Evolutionary conservation across 1,284 basidiomycete genomes (phyloP).

Genomic region (Amylostereum areolatum): DNA sequence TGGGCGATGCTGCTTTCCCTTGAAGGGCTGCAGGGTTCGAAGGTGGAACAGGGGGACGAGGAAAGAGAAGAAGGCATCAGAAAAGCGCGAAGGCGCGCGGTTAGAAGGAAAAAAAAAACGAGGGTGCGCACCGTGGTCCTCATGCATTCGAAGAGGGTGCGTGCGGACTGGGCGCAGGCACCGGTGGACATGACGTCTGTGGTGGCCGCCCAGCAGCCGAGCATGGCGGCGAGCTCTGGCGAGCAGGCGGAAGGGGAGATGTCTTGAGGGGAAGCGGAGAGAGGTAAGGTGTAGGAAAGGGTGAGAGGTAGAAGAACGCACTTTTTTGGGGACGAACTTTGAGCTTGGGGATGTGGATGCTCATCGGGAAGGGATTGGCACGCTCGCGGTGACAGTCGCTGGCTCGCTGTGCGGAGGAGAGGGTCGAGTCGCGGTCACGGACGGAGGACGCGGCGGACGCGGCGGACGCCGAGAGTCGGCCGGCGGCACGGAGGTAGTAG

Average conservation of each 20-base stretch:
- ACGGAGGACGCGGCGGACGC: too few species aligned
- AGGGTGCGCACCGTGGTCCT: constrained; percentile 61
- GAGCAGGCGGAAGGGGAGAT: constrained; percentile 60
- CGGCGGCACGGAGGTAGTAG: too few species aligned
- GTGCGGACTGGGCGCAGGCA: constrained; percentile 61
- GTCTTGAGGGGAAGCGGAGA: constrained; percentile 26
- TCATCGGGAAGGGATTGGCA: constrained; percentile 7
- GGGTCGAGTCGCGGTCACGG: background rate
- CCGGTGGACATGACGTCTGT: constrained; percentile 61
- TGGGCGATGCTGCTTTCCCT: constrained; percentile 57
- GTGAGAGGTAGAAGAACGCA: constrained; percentile 23
- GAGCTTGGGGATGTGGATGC: constrained; percentile 71
- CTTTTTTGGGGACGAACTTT: constrained; percentile 78
- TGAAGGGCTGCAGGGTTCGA: constrained; percentile 44
- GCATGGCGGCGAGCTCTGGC: constrained; percentile 74
- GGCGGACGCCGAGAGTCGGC: too few species aligned
- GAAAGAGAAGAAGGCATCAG: too few species aligned
- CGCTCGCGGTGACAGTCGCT: background rate
- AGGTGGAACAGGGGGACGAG: background rate
- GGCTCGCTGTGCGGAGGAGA: too few species aligned
- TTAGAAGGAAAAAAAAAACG: constrained; percentile 2
- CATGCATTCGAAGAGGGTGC: constrained; percentile 82
- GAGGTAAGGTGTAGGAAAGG: constrained; percentile 7
- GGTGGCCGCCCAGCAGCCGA: constrained; percentile 88
- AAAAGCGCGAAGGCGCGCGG: background rate